Conservation (phyloP, 768 basidiomycete genomes). For the Naganishia vaughanmartiniae region DNA sequence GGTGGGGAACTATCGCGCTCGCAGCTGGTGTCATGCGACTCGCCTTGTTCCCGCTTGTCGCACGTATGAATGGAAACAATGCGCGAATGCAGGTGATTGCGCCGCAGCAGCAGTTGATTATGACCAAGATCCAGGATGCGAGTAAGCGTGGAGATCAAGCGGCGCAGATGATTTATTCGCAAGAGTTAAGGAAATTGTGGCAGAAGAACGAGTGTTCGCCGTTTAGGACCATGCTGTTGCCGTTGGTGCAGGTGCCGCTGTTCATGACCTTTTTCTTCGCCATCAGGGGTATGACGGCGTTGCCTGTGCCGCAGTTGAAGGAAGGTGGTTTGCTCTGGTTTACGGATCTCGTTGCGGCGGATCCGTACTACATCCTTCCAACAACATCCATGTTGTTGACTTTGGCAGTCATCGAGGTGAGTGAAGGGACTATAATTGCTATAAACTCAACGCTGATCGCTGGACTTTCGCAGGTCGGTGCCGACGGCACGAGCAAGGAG, state of each 20-base stretch:
- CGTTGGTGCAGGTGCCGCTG: constrained; percentile 70
- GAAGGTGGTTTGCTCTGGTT: constrained; percentile 72
- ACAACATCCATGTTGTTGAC: constrained; percentile 61
- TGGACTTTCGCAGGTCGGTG: constrained; percentile 55
- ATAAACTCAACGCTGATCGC: background rate
- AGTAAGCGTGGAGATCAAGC: constrained; percentile 53
- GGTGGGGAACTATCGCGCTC: constrained; percentile 50
- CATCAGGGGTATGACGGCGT: constrained; percentile 65
- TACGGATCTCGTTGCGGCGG: constrained; percentile 72
- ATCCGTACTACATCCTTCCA: constrained; percentile 75
- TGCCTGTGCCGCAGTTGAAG: constrained; percentile 71
- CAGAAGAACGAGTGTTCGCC: constrained; percentile 66
- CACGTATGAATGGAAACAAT: constrained; percentile 67
- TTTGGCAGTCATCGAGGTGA: constrained; percentile 68
- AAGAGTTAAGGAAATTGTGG: constrained; percentile 61
- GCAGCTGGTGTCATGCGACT: constrained; percentile 53
- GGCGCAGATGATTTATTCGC: constrained; percentile 55
- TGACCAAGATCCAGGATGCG: constrained; percentile 58
- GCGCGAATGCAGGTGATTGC: constrained; percentile 64
- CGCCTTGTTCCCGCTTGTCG: constrained; percentile 53
- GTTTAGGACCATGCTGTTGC: constrained; percentile 58
- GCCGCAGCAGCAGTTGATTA: constrained; percentile 60
- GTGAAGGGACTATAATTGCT: constrained; percentile 39
- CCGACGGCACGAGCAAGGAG: constrained; percentile 55
- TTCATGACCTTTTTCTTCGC: constrained; percentile 81